These are phyloP conservation scores for Dujonia santamariae DNA, from an alignment of 1,139 yeast species.

Conservation along the genomic window DNA sequence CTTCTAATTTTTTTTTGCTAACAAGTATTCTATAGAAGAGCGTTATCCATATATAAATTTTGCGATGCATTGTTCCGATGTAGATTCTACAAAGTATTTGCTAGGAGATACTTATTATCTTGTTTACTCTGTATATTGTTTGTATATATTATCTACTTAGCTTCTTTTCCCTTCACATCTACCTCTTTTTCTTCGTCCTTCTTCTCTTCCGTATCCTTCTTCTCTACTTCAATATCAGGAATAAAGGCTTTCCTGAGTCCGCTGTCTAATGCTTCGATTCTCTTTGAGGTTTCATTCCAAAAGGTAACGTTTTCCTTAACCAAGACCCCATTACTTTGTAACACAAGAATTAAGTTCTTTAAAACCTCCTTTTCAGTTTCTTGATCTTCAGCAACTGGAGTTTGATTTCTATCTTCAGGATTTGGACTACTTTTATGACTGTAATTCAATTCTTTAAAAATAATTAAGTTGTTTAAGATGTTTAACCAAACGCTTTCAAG, in stretches of 20 bases:
- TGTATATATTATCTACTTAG: too few species aligned
- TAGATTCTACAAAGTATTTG: too few species aligned
- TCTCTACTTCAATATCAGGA: not conserved
- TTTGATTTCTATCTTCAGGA: not conserved
- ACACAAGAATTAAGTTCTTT: slow-evolving; percentile 52
- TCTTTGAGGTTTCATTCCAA: slow-evolving; percentile 40
- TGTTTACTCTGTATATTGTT: too few species aligned
- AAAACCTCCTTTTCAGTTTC: slow-evolving; percentile 64
- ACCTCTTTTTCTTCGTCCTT: too few species aligned
- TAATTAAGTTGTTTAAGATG: slow-evolving; percentile 29
- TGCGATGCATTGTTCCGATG: too few species aligned
- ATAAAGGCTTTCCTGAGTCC: slow-evolving; percentile 9
- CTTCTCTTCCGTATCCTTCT: too few species aligned
- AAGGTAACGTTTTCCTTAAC: slow-evolving; percentile 19
- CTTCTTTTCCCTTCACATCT: too few species aligned
- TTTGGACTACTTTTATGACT: slow-evolving; percentile 12
- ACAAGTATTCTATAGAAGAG: too few species aligned
- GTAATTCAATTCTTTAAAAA: slow-evolving; percentile 24
- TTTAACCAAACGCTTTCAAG: slow-evolving; percentile 33
- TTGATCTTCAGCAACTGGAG: slow-evolving; percentile 13
- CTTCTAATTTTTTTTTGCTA: too few species aligned
- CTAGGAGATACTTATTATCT: too few species aligned
- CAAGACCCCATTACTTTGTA: slow-evolving; percentile 27
- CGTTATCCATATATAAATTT: too few species aligned
- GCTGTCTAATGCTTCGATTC: slow-evolving; percentile 45